Percentiles rank a stretch among this genome's conserved stretches.
These are phyloP conservation scores for Eutrema salsugineum DNA, from an alignment of 441 rosid species.

Conservation along the genomic window DNA sequence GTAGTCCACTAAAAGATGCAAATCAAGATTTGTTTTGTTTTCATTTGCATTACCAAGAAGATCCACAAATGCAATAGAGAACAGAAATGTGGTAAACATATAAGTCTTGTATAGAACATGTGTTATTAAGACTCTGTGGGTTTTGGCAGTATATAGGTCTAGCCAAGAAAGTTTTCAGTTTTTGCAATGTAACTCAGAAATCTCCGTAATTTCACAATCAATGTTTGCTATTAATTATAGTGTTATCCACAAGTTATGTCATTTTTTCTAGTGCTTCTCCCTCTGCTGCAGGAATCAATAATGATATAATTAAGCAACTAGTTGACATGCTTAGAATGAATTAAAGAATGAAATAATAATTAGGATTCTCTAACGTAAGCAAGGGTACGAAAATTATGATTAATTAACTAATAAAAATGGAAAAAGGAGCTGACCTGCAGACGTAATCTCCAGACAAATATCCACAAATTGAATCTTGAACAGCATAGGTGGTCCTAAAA, in stretches of 20 bases:
- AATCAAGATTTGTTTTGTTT: not conserved
- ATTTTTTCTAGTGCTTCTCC: constrained; percentile 15
- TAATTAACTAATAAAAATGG: constrained; percentile 23
- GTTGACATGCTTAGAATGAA: constrained; percentile 26
- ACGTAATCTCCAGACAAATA: constrained; percentile 25
- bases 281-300: constrained; percentile 21
- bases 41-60: constrained; percentile 4
- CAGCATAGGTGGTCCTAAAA: constrained; percentile 30
- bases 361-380: constrained; percentile 33
- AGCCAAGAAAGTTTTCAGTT: not conserved
- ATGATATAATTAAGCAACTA: constrained; percentile 21
- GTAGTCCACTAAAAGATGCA: constrained; percentile 9
- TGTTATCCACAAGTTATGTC: constrained; percentile 10
- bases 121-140: not conserved
- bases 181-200: not conserved
- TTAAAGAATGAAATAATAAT: constrained; percentile 20
- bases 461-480: constrained; percentile 26
- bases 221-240: not conserved
- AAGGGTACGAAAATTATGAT: constrained; percentile 27
- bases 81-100: not conserved
- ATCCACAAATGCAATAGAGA: not conserved
- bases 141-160: not conserved
- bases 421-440: constrained; percentile 29
- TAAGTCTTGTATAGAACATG: not conserved
- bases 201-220: not conserved